Conservation (phyloP, 164 flowering plant genomes). For the Litsea cubeba region DNA sequence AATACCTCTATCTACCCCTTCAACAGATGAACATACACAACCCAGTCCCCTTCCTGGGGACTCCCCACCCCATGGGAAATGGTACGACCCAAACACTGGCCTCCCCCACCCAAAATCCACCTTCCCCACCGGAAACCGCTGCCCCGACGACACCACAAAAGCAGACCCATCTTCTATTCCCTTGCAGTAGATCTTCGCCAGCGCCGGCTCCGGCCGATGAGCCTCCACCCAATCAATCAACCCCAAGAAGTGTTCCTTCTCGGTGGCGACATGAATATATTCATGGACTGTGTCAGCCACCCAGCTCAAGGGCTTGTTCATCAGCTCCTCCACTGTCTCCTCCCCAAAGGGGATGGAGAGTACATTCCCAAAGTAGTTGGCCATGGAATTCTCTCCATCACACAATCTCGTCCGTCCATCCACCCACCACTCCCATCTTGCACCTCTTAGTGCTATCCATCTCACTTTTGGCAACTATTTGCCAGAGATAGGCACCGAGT, state of each 20-base stretch:
- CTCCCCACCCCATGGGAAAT: slow-evolving; percentile 31
- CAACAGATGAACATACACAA: slow-evolving; percentile 37
- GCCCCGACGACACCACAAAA: slow-evolving; percentile 32
- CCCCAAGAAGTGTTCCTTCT: slow-evolving; percentile 31
- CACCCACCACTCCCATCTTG: slow-evolving; percentile 17
- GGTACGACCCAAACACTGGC: slow-evolving; percentile 29
- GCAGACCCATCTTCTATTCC: no score
- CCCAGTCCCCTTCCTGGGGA: slow-evolving; percentile 33
- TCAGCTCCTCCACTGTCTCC: slow-evolving; percentile 10
- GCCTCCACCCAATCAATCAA: slow-evolving; percentile 37
- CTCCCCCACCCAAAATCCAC: slow-evolving; percentile 41
- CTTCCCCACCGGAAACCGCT: slow-evolving; percentile 21
- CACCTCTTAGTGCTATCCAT: not conserved
- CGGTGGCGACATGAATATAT: slow-evolving; percentile 8
- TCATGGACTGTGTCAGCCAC: slow-evolving; percentile 23
- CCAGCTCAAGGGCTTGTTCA: slow-evolving; percentile 20
- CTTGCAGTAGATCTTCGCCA: slow-evolving; percentile 24
- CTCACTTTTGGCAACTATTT: slow-evolving; percentile 1
- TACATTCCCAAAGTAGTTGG: slow-evolving; percentile 32
- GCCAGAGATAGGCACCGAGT: slow-evolving; percentile 12
- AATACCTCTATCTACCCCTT: slow-evolving; percentile 10
- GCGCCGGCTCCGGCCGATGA: slow-evolving; percentile 21
- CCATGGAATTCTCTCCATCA: slow-evolving; percentile 8
- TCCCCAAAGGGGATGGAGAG: slow-evolving; percentile 31
- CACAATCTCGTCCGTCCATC: slow-evolving; percentile 16